These are phyloP conservation scores for Elsinoe ampelina DNA, from an alignment of 2,329 filamentous ascomycete species.

Conservation along the genomic window DNA sequence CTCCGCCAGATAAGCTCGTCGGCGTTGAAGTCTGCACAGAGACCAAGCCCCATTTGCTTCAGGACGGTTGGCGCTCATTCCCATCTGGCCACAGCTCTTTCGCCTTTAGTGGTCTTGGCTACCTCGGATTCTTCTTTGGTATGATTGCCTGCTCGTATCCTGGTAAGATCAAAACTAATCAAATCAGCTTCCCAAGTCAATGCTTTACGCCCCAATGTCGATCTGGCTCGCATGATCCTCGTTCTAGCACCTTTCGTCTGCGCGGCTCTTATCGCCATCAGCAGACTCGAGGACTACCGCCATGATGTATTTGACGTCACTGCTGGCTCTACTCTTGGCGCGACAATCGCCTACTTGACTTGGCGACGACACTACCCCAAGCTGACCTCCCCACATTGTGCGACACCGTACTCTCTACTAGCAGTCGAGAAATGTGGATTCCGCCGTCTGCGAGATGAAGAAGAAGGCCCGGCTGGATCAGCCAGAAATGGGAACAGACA, in stretches of 20 bases:
- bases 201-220: constrained; percentile 49
- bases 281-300: constrained; percentile 53
- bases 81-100: constrained; percentile 74
- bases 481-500: background rate
- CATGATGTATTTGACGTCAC: constrained; percentile 57
- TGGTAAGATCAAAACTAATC: constrained; percentile 40
- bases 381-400: constrained; percentile 42
- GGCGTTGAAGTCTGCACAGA: constrained; percentile 65
- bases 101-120: constrained; percentile 69
- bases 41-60: constrained; percentile 56
- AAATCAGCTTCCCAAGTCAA: constrained; percentile 50
- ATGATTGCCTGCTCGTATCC: background rate
- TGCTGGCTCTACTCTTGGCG: constrained; percentile 45
- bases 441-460: constrained; percentile 37
- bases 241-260: constrained; percentile 47
- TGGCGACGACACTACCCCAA: constrained; percentile 53
- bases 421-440: constrained; percentile 27
- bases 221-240: constrained; percentile 46
- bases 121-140: constrained; percentile 42
- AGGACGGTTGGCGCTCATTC: constrained; percentile 79
- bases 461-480: constrained; percentile 25
- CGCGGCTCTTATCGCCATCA: constrained; percentile 52
- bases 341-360: constrained; percentile 46
- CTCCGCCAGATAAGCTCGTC: constrained; percentile 46
- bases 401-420: constrained; percentile 40